Conservation (phyloP, 2,329 filamentous ascomycete genomes). For the Lecanicillium sp. region DNA sequence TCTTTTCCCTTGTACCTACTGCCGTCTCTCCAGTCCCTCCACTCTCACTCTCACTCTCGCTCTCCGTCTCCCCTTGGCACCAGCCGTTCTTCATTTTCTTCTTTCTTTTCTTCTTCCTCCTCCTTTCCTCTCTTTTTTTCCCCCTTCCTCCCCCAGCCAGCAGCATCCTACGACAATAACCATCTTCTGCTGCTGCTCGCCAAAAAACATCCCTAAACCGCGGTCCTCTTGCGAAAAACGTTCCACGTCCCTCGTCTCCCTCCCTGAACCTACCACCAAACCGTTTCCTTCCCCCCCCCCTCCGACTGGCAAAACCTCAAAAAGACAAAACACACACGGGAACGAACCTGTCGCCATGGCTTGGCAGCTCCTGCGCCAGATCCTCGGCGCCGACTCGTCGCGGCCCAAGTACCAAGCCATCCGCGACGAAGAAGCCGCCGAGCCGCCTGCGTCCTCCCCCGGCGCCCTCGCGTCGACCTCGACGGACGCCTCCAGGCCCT, state of each 20-base stretch:
- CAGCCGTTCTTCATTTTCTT: background rate
- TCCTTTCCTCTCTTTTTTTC: background rate
- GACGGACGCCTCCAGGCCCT: too few relatives aligned
- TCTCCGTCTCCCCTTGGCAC: too few relatives aligned
- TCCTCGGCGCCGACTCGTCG: background rate
- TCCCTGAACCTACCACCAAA: too few relatives aligned
- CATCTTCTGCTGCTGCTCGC: too few relatives aligned
- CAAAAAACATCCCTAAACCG: background rate
- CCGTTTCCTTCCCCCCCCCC: background rate
- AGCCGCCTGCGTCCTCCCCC: background rate
- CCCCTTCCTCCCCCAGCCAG: background rate
- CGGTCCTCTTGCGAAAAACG: background rate
- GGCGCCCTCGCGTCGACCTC: conserved; percentile 1
- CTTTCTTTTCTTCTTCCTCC: background rate
- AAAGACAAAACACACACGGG: background rate
- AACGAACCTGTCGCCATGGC: conserved; percentile 4
- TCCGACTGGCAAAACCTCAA: too few relatives aligned
- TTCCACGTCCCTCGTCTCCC: too few relatives aligned
- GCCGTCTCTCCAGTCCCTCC: too few relatives aligned
- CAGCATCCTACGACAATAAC: background rate
- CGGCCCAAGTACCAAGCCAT: conserved; percentile 7
- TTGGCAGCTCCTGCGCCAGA: conserved; percentile 4
- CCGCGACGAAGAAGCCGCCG: conserved; percentile 6
- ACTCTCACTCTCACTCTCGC: too few relatives aligned
- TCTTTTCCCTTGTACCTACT: too few relatives aligned